phyloP scores from a whole-genome alignment of 768 basidiomycete genomes.

The Mycena latifolia region DNA sequence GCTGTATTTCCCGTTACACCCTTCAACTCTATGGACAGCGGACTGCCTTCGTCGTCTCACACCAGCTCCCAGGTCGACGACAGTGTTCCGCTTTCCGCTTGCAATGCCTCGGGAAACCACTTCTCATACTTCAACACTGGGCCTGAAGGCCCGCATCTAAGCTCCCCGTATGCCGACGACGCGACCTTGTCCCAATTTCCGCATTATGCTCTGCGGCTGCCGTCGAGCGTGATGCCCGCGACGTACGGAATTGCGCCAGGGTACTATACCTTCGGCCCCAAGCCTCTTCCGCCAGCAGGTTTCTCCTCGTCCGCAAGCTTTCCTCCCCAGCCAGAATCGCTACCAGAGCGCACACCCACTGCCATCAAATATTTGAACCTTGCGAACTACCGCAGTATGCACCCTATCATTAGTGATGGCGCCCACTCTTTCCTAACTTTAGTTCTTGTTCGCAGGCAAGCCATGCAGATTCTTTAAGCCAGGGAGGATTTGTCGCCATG shows the following conservation, averaged over 20 bases:
- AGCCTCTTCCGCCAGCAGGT: constrained; percentile 11
- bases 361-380: too few species aligned
- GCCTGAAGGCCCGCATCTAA: not conserved
- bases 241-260: constrained; percentile 18
- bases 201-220: not conserved
- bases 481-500: too few species aligned
- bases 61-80: constrained; percentile 21
- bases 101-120: constrained; percentile 4
- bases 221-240: constrained; percentile 17
- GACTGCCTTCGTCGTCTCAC: constrained; percentile 20
- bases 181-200: not conserved
- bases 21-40: not conserved
- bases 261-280: constrained; percentile 29
- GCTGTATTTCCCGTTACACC: constrained; percentile 6
- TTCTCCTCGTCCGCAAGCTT: constrained; percentile 2
- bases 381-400: too few species aligned
- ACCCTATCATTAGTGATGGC: too few species aligned
- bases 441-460: too few species aligned
- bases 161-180: constrained; percentile 8
- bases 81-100: not conserved
- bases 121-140: constrained; percentile 16
- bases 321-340: too few species aligned
- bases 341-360: too few species aligned
- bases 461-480: too few species aligned
- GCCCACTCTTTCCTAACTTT: too few species aligned